Percentiles rank a stretch among this genome's conserved stretches.
Conservation (phyloP, 1,284 basidiomycete genomes). For the Ustilago esculenta region DNA sequence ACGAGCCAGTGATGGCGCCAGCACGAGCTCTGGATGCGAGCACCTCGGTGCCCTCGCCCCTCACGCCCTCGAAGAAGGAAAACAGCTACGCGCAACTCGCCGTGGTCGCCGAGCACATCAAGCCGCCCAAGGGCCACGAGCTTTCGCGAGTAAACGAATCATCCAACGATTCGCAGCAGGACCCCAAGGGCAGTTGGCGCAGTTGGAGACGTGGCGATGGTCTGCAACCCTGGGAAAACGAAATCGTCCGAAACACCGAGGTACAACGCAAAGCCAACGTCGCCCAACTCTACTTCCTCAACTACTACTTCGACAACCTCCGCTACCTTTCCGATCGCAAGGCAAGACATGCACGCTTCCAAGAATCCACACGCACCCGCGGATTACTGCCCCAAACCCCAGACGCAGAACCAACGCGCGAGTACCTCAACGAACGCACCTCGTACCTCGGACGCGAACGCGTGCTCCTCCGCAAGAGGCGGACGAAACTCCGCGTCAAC, state of each 20-base stretch:
- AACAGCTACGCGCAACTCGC: conserved; percentile 36
- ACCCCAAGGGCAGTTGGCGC: conserved; percentile 55
- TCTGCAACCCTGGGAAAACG: conserved; percentile 63
- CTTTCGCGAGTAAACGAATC: conserved; percentile 26
- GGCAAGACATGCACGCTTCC: conserved; percentile 74
- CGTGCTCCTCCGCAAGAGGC: conserved; percentile 61
- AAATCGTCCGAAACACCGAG: conserved; percentile 57
- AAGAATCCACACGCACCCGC: conserved; percentile 70
- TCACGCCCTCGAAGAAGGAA: conserved; percentile 40
- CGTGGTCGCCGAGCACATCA: conserved; percentile 21
- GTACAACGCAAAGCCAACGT: conserved; percentile 65
- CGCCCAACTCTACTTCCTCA: conserved; percentile 66
- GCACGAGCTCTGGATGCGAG: conserved; percentile 20
- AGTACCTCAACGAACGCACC: conserved; percentile 48
- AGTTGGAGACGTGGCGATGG: conserved; percentile 58
- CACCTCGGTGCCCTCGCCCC: conserved; percentile 32
- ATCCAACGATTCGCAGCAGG: conserved; percentile 39
- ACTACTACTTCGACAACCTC: conserved; percentile 67
- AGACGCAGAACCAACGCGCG: conserved; percentile 84
- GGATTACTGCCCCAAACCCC: conserved; percentile 70
- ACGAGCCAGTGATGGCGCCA: conserved; percentile 23
- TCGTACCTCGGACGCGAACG: conserved; percentile 62
- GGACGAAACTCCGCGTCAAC: conserved; percentile 62
- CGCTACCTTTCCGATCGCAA: conserved; percentile 61
- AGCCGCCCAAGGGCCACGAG: conserved; percentile 28